Percentiles rank a stretch among this genome's conserved stretches.
Conservation (phyloP, 129 eudicot species). For the Pulicaria dysenterica region DNA sequence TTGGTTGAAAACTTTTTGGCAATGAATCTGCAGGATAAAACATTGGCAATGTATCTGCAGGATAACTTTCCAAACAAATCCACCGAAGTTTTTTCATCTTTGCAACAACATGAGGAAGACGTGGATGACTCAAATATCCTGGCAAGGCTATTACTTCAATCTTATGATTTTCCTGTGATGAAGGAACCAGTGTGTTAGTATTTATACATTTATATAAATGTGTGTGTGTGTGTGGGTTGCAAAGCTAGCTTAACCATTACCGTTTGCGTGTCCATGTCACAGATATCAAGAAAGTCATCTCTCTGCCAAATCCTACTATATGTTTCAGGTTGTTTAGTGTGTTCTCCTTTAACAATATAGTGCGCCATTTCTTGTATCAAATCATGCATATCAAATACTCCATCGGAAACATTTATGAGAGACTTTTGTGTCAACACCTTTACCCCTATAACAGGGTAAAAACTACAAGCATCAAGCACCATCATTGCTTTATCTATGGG, state of each 20-base stretch:
- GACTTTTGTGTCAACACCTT: constrained; percentile 16
- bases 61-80: not conserved
- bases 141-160: not conserved
- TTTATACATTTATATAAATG: not conserved
- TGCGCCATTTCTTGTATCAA: constrained; percentile 8
- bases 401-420: constrained; percentile 7
- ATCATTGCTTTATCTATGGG: not conserved
- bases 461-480: constrained; percentile 11
- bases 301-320: not conserved
- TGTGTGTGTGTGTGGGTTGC: not conserved
- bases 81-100: constrained; percentile 10
- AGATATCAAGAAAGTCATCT: not conserved
- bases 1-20: not conserved
- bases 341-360: constrained; percentile 9
- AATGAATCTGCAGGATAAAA: too few species aligned
- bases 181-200: not conserved
- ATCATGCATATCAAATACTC: not conserved
- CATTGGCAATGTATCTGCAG: too few species aligned
- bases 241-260: not conserved
- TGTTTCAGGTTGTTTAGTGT: not conserved
- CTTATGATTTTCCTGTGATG: not conserved
- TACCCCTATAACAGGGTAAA: not conserved
- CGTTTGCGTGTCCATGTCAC: not conserved
- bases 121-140: not conserved
- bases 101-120: not conserved